These are phyloP conservation scores for Syncephalastrum sp. DNA, from an alignment of 371 early-diverging fungal species.

Conservation along the genomic window DNA sequence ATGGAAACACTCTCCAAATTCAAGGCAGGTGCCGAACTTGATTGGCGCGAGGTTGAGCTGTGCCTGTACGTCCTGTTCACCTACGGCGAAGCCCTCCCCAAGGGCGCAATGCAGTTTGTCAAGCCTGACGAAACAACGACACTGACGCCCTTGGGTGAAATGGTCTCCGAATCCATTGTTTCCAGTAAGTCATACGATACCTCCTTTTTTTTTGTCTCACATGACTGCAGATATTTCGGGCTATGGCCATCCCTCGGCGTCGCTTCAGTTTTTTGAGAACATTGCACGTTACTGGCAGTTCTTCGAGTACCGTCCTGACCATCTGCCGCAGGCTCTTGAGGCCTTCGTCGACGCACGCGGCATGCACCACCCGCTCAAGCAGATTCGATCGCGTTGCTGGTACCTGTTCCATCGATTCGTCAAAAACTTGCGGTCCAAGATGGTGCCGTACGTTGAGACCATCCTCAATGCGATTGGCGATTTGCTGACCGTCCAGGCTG, in stretches of 20 bases:
- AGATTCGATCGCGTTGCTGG: slow-evolving; percentile 82
- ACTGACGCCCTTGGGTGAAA: slow-evolving; percentile 68
- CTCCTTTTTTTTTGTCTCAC: not conserved
- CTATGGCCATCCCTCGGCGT: slow-evolving; percentile 81
- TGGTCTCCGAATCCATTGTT: slow-evolving; percentile 71
- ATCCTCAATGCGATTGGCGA: slow-evolving; percentile 71
- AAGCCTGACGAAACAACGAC: slow-evolving; percentile 37
- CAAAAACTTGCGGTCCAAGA: slow-evolving; percentile 64
- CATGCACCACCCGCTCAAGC: slow-evolving; percentile 68
- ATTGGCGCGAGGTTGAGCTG: slow-evolving; percentile 85
- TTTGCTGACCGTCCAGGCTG: slow-evolving; percentile 71
- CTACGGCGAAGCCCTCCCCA: slow-evolving; percentile 69
- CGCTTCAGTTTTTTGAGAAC: slow-evolving; percentile 77
- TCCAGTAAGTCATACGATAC: slow-evolving; percentile 24
- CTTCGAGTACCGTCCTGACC: slow-evolving; percentile 69
- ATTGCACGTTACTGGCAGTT: slow-evolving; percentile 74
- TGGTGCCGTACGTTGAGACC: slow-evolving; percentile 65
- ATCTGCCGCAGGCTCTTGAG: slow-evolving; percentile 67
- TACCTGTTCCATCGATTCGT: slow-evolving; percentile 89
- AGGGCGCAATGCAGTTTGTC: slow-evolving; percentile 61
- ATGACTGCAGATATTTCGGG: slow-evolving; percentile 56
- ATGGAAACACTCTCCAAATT: slow-evolving; percentile 56
- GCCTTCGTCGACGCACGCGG: slow-evolving; percentile 82
- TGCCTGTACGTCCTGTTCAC: slow-evolving; percentile 76
- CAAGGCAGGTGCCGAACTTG: slow-evolving; percentile 47